These are phyloP conservation scores for Stentor coeruleus DNA, from an alignment of 73 alveolate genomes.

Conservation along the genomic window DNA sequence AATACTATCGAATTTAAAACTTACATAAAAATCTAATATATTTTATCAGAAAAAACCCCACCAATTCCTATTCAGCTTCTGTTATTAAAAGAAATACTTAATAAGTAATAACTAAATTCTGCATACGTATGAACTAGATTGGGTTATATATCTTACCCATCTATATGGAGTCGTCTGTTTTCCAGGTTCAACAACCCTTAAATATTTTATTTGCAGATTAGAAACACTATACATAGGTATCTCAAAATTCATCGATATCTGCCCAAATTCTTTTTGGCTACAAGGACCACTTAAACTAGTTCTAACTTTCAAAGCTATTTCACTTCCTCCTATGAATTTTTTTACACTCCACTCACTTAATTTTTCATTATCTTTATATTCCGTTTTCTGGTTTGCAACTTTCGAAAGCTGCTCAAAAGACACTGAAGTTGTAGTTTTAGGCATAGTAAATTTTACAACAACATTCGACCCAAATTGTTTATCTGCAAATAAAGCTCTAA, in stretches of 20 bases:
- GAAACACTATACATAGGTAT: conserved; percentile 98
- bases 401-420: conserved; percentile 59
- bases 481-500: conserved; percentile 59
- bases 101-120: conserved; percentile 15
- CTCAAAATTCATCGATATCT: conserved; percentile 87
- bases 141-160: conserved; percentile 84
- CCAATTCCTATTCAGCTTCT: too few species aligned
- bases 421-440: conserved; percentile 56
- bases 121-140: conserved; percentile 75
- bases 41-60: too few species aligned
- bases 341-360: conserved; percentile 64
- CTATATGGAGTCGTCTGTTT: conserved; percentile 52
- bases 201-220: conserved; percentile 86
- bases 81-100: too few species aligned
- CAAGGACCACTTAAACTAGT: conserved; percentile 20
- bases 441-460: conserved; percentile 62
- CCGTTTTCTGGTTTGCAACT: conserved; percentile 47
- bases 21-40: too few species aligned
- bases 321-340: conserved; percentile 72
- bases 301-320: conserved; percentile 57
- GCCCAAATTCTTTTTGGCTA: conserved; percentile 73
- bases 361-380: conserved; percentile 54
- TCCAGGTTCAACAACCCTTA: conserved; percentile 54
- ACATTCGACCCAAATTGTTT: conserved; percentile 61
- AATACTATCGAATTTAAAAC: too few species aligned